Evolutionary conservation across 2,329 filamentous ascomycete species (phyloP), one percentile per base, ranked within the genome.

Genomic region (Ophiosphaerella korrae): DNA sequence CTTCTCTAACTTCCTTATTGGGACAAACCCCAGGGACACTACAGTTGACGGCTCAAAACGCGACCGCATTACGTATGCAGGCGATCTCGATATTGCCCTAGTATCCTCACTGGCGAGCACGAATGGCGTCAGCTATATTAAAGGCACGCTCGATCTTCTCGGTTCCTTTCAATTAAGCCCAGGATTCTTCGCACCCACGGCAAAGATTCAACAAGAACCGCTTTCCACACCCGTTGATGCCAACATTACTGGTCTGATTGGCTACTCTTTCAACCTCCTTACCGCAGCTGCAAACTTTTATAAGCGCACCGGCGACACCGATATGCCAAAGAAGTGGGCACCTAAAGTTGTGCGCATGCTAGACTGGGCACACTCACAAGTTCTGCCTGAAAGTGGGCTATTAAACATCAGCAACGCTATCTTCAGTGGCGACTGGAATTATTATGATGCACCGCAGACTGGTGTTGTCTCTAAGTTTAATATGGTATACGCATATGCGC

Each of bases 31-130:
- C 3, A 39, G 55, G 3, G 54, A 63, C 9, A 66, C 62, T 23
- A 64, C 67, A 12, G 72, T 75, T 2, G 73, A 75, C 52, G 73
- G 72, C 23, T 73, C 73, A 2, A 62, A 70, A 5, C 62, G 71
- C 4, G 71, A 37, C 14, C 35, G 35, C 35, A 37, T 37, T 18
- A 18, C 69, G 3, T 72, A 72, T 42, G 51, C 64, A 1, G 70
- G 69, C 9, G 70, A 73, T 46, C 58, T 73, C 13, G 70, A 73
- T 38, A 52, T 72, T 41, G 60, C 67, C 1, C 43, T 61, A 7
- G 57, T 36, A 12, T 54, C 64, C 6, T 52, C 67, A 2, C 48
- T 72, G 5, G 61, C 55, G 3, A 70, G 67, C 49, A 73, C 70
- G 1, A 52, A 64, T 42, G 65, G 61, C 29, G 48, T 53, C 9